Evolutionary conservation across 2,329 filamentous ascomycete species (phyloP).

Genomic region (Rhynchosporium graminicola): DNA sequence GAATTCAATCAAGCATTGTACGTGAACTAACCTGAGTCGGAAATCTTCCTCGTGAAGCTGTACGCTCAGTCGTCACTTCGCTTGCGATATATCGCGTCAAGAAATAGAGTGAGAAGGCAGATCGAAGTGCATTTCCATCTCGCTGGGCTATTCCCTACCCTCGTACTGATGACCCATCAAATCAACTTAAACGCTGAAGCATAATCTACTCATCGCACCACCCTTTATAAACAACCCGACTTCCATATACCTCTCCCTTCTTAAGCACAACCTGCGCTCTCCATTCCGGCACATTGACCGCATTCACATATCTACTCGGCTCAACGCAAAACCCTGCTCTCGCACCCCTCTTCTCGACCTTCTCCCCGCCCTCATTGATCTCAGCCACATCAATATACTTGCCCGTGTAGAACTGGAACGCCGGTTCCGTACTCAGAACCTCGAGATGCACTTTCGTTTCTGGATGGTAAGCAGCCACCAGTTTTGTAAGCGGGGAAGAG

Average conservation of each 20-base stretch:
- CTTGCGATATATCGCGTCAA: no score
- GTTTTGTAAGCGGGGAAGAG: constrained; percentile 59
- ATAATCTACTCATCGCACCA: constrained; percentile 62
- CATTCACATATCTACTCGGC: constrained; percentile 88
- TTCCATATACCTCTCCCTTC: constrained; percentile 82
- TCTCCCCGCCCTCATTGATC: constrained; percentile 52
- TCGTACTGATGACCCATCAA: no score
- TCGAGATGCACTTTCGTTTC: constrained; percentile 77
- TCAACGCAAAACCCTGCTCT: constrained; percentile 89
- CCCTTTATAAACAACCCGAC: constrained; percentile 77
- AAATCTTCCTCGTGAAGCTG: no score
- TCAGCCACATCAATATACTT: constrained; percentile 78
- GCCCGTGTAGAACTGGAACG: constrained; percentile 96
- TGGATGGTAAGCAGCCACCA: constrained; percentile 74
- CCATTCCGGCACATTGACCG: constrained; percentile 80
- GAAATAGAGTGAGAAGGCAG: no score
- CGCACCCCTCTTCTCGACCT: constrained; percentile 51
- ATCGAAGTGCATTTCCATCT: no score
- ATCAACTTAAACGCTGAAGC: no score
- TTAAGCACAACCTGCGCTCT: constrained; percentile 75
- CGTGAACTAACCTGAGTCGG: no score
- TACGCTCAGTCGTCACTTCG: no score
- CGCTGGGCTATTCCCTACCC: no score
- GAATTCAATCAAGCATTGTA: no score
- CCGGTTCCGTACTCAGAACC: constrained; percentile 87